phyloP scores from a whole-genome alignment of 495 filamentous ascomycete genomes.

The Stereocaulon alpinum region DNA sequence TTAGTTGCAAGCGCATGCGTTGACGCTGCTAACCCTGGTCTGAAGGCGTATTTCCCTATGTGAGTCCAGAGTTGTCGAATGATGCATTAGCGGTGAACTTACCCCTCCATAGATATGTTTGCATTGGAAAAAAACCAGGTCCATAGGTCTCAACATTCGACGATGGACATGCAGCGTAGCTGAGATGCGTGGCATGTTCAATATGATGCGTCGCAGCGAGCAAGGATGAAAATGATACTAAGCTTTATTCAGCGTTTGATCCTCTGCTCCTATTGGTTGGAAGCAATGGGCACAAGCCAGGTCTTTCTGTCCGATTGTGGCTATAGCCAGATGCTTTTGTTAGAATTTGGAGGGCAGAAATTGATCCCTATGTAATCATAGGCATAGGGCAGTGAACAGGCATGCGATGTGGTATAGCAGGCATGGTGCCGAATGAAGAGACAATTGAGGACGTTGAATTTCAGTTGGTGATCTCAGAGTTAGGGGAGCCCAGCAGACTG shows the following conservation, averaged over 20 bases:
- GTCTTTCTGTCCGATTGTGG: not conserved
- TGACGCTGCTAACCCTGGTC: slow-evolving; percentile 53
- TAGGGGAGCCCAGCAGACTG: slow-evolving; percentile 3
- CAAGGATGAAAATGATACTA: no score
- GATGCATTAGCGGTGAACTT: not conserved
- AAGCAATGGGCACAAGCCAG: not conserved
- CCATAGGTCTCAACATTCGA: not conserved
- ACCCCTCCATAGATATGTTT: slow-evolving; percentile 37
- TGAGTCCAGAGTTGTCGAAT: slow-evolving; percentile 32
- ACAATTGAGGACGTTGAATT: slow-evolving; percentile 14
- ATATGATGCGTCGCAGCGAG: not conserved
- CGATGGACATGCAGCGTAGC: slow-evolving; percentile 19
- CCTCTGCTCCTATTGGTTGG: slow-evolving; percentile 1
- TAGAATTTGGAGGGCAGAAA: not conserved
- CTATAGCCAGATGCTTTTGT: not conserved
- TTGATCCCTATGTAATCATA: not conserved
- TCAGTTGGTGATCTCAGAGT: slow-evolving; percentile 9
- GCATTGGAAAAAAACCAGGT: slow-evolving; percentile 44
- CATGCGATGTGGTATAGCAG: not conserved
- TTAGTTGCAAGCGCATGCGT: slow-evolving; percentile 55
- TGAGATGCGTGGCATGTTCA: not conserved
- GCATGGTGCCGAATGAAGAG: slow-evolving; percentile 24
- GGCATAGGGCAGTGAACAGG: not conserved
- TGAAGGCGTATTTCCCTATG: slow-evolving; percentile 72
- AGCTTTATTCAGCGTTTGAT: not conserved